A percentile compares a stretch with the other conserved stretches of the same genome.
These are phyloP conservation scores for Leccinum huronense DNA, from an alignment of 1,284 basidiomycete species.

Conservation along the genomic window DNA sequence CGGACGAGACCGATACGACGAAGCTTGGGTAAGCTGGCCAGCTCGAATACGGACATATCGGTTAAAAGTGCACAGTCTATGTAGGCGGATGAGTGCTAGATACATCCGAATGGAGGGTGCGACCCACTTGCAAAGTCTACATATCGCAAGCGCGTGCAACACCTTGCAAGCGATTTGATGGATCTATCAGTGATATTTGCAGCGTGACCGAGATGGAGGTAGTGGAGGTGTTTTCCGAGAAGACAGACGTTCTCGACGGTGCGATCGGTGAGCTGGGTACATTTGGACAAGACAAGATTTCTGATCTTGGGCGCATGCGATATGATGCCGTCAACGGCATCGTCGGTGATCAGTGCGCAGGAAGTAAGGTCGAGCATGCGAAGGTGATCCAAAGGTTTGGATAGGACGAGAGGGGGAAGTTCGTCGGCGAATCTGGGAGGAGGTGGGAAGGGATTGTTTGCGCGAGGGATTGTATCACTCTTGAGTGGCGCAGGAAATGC, in stretches of 20 bases:
- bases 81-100: conserved; percentile 9
- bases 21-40: conserved; percentile 86
- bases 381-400: conserved; percentile 72
- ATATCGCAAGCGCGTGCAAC: conserved; percentile 92
- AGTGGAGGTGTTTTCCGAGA: conserved; percentile 91
- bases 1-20: conserved; percentile 94
- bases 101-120: not conserved
- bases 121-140: conserved; percentile 93
- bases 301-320: conserved; percentile 87
- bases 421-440: conserved; percentile 41
- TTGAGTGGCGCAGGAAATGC: conserved; percentile 78
- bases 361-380: conserved; percentile 90
- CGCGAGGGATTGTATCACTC: conserved; percentile 37
- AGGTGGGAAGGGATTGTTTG: conserved; percentile 54
- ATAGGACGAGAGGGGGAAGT: conserved; percentile 61
- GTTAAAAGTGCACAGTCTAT: conserved; percentile 86
- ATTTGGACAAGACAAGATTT: conserved; percentile 92
- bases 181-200: conserved; percentile 87
- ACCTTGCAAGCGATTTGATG: conserved; percentile 79
- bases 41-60: conserved; percentile 91
- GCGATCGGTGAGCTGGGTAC: conserved; percentile 80
- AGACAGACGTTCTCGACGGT: conserved; percentile 82
- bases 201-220: conserved; percentile 94
- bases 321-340: conserved; percentile 88
- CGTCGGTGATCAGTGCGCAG: conserved; percentile 82